Evolutionary conservation across 148 eudicot genomes (phyloP), one percentile per base, ranked within the genome.

Genomic region (Polygonum maritimum): DNA sequence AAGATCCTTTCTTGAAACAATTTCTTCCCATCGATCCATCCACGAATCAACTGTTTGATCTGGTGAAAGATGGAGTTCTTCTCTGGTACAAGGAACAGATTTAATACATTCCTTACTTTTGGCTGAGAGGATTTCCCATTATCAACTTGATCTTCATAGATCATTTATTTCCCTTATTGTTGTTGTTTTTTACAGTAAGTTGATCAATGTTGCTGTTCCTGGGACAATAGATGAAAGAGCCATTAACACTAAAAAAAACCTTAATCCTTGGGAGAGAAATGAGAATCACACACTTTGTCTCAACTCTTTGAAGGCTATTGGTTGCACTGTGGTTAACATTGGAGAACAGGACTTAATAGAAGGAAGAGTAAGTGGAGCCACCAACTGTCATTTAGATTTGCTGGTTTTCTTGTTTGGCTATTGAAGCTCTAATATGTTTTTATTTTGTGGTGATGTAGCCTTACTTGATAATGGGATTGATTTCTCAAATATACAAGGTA

Each of bases 191-290:
- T 80, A 81, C 91, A 93, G 98, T 83, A 93, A 93, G 82, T 85
- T 93, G 83, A 93, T 93, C n/a, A 93, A 93, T 86, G 88, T 91
- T 74, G 98, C 98, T 77, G 96, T 93, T 71, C 92, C 98, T 19
- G 90, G 90, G 74, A 94, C 98, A 74, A 94, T 94, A 76, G 98
- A 93, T 77, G 98, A 93, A 80, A 89, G 98, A 74, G 92, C 97
- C 65, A 91, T 93, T 19, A 93, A 93, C 76, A 93, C 88, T 44
- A 93, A 91, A 75, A 57, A 35, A 15, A 78, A 52, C 22, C 91
- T 87, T 35, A 94, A 94, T 78, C 97, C 94, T 41, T 94, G 98
- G 98, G 98, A 94, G 81, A 89, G 91, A 78, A 94, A 94, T 80
- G 98, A 94, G 76, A 93, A 93, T 75, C 98, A 93, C 76, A 93